Conservation (phyloP, 345 rosid genomes). For the Lumnitzera racemosa region DNA sequence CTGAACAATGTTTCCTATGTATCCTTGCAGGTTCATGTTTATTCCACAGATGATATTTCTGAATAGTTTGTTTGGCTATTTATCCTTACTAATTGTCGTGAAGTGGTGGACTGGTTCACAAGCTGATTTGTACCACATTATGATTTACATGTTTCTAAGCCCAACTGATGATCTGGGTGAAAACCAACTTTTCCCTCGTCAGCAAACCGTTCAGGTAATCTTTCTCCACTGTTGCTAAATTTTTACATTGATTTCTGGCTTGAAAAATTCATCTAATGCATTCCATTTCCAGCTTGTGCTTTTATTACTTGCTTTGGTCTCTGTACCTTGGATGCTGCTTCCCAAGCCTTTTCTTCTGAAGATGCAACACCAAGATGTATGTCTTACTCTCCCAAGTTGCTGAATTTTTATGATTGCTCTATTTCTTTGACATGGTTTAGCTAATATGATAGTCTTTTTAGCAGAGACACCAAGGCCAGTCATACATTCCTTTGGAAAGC, state of each 20-base stretch:
- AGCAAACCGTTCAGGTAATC: conserved; percentile 66
- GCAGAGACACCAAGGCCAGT: conserved; percentile 84
- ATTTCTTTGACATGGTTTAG: neutral
- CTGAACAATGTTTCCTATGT: neutral
- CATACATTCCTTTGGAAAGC: conserved; percentile 49
- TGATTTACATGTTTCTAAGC: conserved; percentile 97
- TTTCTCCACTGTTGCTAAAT: conserved; percentile 2
- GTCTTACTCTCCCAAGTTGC: conserved; percentile 10
- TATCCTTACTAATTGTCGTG: conserved; percentile 68
- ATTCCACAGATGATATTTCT: conserved; percentile 91
- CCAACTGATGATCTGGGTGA: conserved; percentile 91
- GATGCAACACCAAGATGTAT: conserved; percentile 73
- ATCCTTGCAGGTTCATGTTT: conserved; percentile 77
- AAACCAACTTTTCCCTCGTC: conserved; percentile 78
- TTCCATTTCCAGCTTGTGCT: conserved; percentile 51
- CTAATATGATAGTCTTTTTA: conserved; percentile 16
- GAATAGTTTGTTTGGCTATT: conserved; percentile 88
- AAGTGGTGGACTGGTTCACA: conserved; percentile 94
- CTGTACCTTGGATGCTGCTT: conserved; percentile 96
- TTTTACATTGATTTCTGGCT: neutral
- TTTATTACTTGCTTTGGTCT: conserved; percentile 69
- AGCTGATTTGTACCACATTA: conserved; percentile 83
- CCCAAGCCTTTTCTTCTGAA: conserved; percentile 93
- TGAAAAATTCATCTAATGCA: neutral
- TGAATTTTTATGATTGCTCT: conserved; percentile 1